Base-by-base conservation (phyloP, 2,329 filamentous ascomycete species). In the Penicillium fuscoglaucum region DNA sequence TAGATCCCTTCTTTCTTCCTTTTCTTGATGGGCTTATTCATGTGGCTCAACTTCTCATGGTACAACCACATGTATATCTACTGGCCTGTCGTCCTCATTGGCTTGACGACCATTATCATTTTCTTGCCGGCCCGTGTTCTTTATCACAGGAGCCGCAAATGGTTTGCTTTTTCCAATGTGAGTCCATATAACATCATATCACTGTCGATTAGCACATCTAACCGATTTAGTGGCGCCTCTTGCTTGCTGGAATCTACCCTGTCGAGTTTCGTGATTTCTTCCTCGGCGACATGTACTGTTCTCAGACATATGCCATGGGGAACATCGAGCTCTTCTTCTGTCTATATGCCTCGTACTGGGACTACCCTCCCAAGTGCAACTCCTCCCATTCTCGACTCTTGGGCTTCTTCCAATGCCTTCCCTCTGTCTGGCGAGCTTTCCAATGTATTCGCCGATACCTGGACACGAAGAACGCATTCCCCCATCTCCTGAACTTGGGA, bases 211-310 rank as follows among this genome's bases (percentile, higher is more conserved):
- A 37, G 8, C 39, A 10, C 28, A 47, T 37, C 65, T 71, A 9
- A 73, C 59, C 31, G 13, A 12, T 40, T 9, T 62, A 95, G 89
- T 96, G 90, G 84, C 90, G 95, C 60, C 81, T 98, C 19, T 78
- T 96, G 53, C 83, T 93, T 49, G 91, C 93, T 15, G 93, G 93
- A 4, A 73, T 96, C 21, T 97, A 96, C 69, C 91, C 91, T 1
- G 95, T 99, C 50, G 93, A 98, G 72, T 99, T 98, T 73, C 86
- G 93, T 58, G 95, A 99, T 75, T 98, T 99, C 78, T 98, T 97
- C 75, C 83, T 98, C 0, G 95, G 95, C 52, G 95, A 99, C 72
- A 97, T 98, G 82, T 96, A 96, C 75, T 98, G 93, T 76, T 98
- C 95, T 3, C 81, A 96, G 56, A 96, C 93, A 6, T 99, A 99